Conservation (phyloP, 2,329 filamentous ascomycete species). For the Ceratocystis diversiconidia region DNA sequence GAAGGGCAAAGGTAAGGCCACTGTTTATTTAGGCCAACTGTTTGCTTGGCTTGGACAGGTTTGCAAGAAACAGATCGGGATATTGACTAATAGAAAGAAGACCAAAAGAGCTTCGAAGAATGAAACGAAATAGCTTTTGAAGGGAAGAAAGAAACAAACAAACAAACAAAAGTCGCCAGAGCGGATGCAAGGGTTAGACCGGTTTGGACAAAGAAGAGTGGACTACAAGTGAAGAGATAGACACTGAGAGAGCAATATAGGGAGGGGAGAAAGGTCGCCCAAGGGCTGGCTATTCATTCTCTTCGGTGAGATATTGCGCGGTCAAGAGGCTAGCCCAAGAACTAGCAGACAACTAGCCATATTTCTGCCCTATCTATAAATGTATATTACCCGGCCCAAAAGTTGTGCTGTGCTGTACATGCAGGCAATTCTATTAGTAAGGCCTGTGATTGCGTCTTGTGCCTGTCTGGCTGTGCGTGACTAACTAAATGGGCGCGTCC, state of each 20-base stretch:
- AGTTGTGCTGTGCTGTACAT: neutral
- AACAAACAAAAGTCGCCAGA: neutral
- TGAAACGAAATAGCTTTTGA: neutral
- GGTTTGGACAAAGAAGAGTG: too few species aligned
- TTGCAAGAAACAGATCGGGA: neutral
- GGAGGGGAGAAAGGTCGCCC: too few species aligned
- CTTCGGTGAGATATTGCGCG: too few species aligned
- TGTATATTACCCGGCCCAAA: too few species aligned
- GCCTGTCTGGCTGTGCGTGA: neutral
- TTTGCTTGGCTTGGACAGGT: neutral
- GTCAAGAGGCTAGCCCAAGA: too few species aligned
- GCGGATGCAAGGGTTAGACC: too few species aligned
- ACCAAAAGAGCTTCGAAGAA: neutral
- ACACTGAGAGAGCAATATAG: too few species aligned
- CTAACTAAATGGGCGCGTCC: neutral
- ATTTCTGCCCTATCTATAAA: neutral
- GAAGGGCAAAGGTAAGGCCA: slow-evolving; percentile 18
- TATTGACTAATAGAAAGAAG: neutral
- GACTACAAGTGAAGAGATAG: too few species aligned
- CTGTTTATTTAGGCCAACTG: slow-evolving; percentile 5
- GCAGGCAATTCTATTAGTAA: neutral
- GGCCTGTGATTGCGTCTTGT: neutral
- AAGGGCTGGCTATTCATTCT: too few species aligned
- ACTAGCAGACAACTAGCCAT: neutral
- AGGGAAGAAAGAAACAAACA: neutral